Percentiles rank a stretch among this genome's conserved stretches.
phyloP scores from a whole-genome alignment of 2,329 filamentous ascomycete genomes.

The Aaosphaeria pasadenensis region DNA sequence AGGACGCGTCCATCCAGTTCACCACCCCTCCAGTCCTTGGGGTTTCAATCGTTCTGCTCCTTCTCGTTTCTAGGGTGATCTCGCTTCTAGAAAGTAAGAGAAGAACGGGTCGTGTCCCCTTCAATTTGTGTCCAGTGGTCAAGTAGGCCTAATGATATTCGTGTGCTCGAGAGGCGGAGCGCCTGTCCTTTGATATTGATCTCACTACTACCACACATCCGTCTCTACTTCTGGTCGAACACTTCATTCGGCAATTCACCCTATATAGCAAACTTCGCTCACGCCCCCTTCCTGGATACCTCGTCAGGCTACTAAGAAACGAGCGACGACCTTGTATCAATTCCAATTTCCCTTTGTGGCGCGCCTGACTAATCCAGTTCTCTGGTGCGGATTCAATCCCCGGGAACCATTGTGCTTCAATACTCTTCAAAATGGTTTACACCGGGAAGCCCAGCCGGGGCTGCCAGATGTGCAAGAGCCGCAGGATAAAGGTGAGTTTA shows the following conservation, averaged over 20 bases:
- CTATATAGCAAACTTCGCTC: not conserved
- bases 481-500: slow-evolving; percentile 66
- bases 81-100: slow-evolving; percentile 8
- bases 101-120: not conserved
- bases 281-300: no score
- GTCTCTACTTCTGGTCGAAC: no score
- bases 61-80: slow-evolving; percentile 1
- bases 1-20: not conserved
- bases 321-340: not conserved
- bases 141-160: slow-evolving; percentile 18
- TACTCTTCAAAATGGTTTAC: slow-evolving; percentile 35
- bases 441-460: slow-evolving; percentile 48
- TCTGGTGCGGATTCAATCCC: not conserved
- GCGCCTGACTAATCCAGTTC: not conserved
- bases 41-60: no score
- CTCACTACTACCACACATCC: no score
- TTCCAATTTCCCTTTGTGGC: not conserved
- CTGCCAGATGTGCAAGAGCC: slow-evolving; percentile 71
- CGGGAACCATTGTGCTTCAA: not conserved
- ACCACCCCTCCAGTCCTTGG: not conserved
- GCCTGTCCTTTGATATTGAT: slow-evolving; percentile 4
- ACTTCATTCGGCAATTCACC: not conserved
- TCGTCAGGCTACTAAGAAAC: no score
- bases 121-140: slow-evolving; percentile 3
- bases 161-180: slow-evolving; percentile 25